Percentiles rank a stretch among this genome's conserved stretches.
Conservation (phyloP, 23 red algal genomes). For the Gracilaria domingensis region DNA sequence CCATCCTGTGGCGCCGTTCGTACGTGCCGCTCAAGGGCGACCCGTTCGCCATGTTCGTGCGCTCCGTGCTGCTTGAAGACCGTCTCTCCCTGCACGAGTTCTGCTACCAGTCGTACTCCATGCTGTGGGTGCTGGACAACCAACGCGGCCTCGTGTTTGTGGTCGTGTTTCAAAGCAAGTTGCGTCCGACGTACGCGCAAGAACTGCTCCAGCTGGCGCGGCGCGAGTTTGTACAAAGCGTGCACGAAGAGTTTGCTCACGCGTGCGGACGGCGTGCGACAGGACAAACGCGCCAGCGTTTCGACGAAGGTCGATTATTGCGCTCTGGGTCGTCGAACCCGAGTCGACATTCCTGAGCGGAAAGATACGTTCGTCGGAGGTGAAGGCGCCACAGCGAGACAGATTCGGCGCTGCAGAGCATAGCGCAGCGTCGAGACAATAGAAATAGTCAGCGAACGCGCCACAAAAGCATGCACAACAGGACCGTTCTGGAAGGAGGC, state of each 20-base stretch:
- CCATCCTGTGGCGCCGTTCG: conserved; percentile 69
- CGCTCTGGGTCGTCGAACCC: too few relatives aligned
- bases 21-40: conserved; percentile 64
- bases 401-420: too few relatives aligned
- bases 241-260: too few relatives aligned
- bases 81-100: conserved; percentile 59
- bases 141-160: conserved; percentile 75
- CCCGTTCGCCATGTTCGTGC: conserved; percentile 81
- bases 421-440: too few relatives aligned
- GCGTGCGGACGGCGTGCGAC: too few relatives aligned
- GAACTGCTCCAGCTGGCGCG: conserved; percentile 76
- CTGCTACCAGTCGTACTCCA: conserved; percentile 50
- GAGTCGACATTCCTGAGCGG: too few relatives aligned
- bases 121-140: conserved; percentile 79
- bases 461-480: not conserved
- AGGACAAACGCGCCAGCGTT: too few relatives aligned
- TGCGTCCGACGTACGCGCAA: conserved; percentile 71
- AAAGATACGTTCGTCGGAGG: too few relatives aligned
- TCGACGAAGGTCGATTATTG: too few relatives aligned
- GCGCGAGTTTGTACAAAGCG: conserved; percentile 49
- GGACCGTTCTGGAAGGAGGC: too few relatives aligned
- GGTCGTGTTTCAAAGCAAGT: conserved; percentile 60
- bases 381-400: too few relatives aligned
- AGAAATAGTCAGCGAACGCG: too few relatives aligned
- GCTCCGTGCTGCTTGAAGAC: conserved; percentile 92